These are phyloP conservation scores for Protea cynaroides DNA, from an alignment of 164 flowering plant genomes.

Conservation along the genomic window DNA sequence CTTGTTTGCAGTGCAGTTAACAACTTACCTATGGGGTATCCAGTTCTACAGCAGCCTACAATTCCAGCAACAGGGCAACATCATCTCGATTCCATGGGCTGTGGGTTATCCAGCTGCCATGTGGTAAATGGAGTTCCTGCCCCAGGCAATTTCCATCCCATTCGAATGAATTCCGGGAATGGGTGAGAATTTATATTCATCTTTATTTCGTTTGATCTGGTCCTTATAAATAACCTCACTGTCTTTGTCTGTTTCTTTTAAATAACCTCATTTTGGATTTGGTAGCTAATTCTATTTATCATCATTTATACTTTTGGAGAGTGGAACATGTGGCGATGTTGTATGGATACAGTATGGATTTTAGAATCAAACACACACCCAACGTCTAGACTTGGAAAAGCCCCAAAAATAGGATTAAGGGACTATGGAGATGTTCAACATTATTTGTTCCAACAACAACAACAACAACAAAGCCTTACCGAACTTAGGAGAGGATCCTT, in stretches of 20 bases:
- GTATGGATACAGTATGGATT: too few relatives aligned
- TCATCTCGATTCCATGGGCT: constrained; percentile 76
- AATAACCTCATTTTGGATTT: neutral
- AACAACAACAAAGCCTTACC: too few relatives aligned
- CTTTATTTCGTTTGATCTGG: neutral
- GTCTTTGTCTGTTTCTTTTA: neutral
- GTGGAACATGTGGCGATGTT: too few relatives aligned
- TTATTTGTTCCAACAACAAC: too few relatives aligned
- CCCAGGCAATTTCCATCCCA: constrained; percentile 70
- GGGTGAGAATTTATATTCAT: constrained; percentile 47
- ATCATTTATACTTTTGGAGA: too few relatives aligned
- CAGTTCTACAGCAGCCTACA: constrained; percentile 75
- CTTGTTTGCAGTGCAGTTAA: constrained; percentile 78
- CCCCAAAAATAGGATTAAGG: too few relatives aligned
- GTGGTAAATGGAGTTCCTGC: constrained; percentile 98
- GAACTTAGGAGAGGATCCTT: too few relatives aligned
- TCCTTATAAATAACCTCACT: neutral
- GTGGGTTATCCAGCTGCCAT: constrained; percentile 78
- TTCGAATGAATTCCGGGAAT: constrained; percentile 76
- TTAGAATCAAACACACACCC: too few relatives aligned
- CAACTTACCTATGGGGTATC: constrained; percentile 94
- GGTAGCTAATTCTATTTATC: neutral
- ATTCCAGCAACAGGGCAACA: constrained; percentile 78
- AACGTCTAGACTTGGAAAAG: too few relatives aligned
- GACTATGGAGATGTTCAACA: too few relatives aligned